Evolutionary conservation across 2,329 filamentous ascomycete genomes (phyloP).

Genomic region (Verticillium longisporum): DNA sequence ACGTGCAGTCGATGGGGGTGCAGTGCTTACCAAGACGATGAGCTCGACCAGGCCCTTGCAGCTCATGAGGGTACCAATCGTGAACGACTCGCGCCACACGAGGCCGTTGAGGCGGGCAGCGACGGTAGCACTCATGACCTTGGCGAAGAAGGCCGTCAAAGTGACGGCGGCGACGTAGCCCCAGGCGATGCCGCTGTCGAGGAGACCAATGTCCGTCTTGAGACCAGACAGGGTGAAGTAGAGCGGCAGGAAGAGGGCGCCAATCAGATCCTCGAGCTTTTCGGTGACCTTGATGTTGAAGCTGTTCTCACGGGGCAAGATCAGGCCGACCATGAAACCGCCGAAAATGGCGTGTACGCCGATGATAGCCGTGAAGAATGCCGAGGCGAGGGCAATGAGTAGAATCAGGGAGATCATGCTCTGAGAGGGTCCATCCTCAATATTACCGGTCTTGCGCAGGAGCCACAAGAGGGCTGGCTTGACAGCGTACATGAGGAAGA

Average conservation of each 20-base stretch:
- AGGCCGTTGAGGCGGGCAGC: conserved; percentile 65
- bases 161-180: conserved; percentile 78
- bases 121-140: conserved; percentile 67
- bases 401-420: conserved; percentile 76
- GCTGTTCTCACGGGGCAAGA: conserved; percentile 82
- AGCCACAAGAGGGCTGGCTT: conserved; percentile 70
- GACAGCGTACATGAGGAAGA: conserved; percentile 70
- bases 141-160: conserved; percentile 66
- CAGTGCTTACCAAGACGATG: conserved; percentile 52
- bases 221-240: conserved; percentile 81
- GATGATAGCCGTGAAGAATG: conserved; percentile 85
- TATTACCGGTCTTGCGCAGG: conserved; percentile 64
- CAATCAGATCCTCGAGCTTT: conserved; percentile 88
- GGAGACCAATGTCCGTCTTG: conserved; percentile 69
- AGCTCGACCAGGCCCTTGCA: conserved; percentile 82
- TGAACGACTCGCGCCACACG: conserved; percentile 74
- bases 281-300: conserved; percentile 88
- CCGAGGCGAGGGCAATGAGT: conserved; percentile 67
- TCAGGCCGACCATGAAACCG: conserved; percentile 80
- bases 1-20: conserved; percentile 15
- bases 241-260: conserved; percentile 74
- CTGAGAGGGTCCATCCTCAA: conserved; percentile 85
- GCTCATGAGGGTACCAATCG: conserved; percentile 78
- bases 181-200: conserved; percentile 72
- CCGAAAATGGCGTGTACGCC: conserved; percentile 93